A percentile compares a stretch with the other conserved stretches of the same genome.
phyloP scores from a whole-genome alignment of 192 early-diverging fungal species.

The Spinellus fusiger region DNA sequence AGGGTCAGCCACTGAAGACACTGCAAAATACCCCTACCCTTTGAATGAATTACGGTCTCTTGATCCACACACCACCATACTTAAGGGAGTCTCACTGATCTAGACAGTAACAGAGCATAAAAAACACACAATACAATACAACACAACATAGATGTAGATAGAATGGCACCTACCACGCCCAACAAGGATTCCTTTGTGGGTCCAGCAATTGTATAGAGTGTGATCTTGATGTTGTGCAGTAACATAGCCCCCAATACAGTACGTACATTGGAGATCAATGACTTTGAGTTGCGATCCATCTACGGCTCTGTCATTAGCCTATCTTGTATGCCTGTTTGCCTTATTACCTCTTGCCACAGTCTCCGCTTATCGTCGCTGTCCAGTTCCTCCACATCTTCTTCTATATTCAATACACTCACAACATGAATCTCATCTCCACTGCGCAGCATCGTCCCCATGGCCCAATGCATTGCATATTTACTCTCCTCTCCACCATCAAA shows the following conservation, averaged over 20 bases:
- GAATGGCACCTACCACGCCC: slow-evolving; percentile 15
- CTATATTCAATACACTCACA: slow-evolving; percentile 37
- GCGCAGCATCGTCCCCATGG: slow-evolving; percentile 41
- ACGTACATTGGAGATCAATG: slow-evolving; percentile 24
- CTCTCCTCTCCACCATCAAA: slow-evolving; percentile 45
- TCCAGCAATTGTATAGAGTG: slow-evolving; percentile 24
- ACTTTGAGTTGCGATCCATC: slow-evolving; percentile 28
- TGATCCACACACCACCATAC: slow-evolving; percentile 46
- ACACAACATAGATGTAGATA: neutral
- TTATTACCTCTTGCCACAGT: slow-evolving; percentile 16
- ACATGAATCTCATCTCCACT: slow-evolving; percentile 47
- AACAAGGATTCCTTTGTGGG: slow-evolving; percentile 22
- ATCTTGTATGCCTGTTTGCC: neutral
- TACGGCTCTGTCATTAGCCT: neutral
- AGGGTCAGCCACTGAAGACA: neutral
- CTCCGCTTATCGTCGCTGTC: slow-evolving; percentile 18
- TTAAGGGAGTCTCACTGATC: slow-evolving; percentile 20
- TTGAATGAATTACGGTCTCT: slow-evolving; percentile 43
- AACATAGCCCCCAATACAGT: slow-evolving; percentile 23
- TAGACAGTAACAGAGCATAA: neutral
- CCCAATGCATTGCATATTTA: slow-evolving; percentile 44
- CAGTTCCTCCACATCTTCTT: slow-evolving; percentile 22
- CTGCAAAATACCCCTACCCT: slow-evolving; percentile 28
- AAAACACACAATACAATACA: neutral
- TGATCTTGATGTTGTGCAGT: slow-evolving; percentile 31